phyloP scores from a whole-genome alignment of 1,284 basidiomycete genomes.

The Rhodotorula sp. region DNA sequence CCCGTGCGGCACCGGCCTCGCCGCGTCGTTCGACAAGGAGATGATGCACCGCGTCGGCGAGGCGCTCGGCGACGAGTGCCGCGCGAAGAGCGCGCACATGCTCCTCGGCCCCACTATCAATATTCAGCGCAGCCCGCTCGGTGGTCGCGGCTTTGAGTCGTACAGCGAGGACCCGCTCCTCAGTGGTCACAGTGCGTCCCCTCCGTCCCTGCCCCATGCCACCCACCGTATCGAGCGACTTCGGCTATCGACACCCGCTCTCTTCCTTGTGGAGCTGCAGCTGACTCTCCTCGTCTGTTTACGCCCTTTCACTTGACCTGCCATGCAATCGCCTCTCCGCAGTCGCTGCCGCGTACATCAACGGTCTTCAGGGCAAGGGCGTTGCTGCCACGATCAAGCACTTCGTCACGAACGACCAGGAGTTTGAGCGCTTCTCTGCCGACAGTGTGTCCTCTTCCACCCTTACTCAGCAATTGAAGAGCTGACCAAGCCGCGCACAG shows the following conservation, averaged over 20 bases:
- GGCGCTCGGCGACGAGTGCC: slow-evolving; percentile 29
- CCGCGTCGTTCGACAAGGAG: slow-evolving; percentile 27
- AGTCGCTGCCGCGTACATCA: slow-evolving; percentile 21
- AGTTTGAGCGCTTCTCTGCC: slow-evolving; percentile 51
- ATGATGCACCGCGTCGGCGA: slow-evolving; percentile 22
- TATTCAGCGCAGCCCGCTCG: slow-evolving; percentile 60
- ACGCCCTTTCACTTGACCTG: neutral
- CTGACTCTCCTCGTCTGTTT: neutral
- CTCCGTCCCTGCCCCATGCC: neutral
- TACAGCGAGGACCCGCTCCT: slow-evolving; percentile 59
- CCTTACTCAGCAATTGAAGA: fast-evolving
- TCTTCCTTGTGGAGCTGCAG: too few species aligned
- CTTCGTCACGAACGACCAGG: slow-evolving; percentile 52
- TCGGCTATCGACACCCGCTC: too few species aligned
- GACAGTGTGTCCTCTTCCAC: slow-evolving; percentile 49
- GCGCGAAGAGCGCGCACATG: slow-evolving; percentile 29
- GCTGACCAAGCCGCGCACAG: neutral
- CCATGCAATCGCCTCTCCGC: too few species aligned
- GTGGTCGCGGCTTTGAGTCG: slow-evolving; percentile 64
- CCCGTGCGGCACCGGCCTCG: slow-evolving; percentile 30
- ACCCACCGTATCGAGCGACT: too few species aligned
- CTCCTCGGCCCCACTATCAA: slow-evolving; percentile 55
- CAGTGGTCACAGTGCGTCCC: slow-evolving; percentile 9
- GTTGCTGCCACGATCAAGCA: slow-evolving; percentile 41
- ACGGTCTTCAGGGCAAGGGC: slow-evolving; percentile 36